Evolutionary conservation across 2,329 filamentous ascomycete genomes (phyloP).

Genomic region (Tolypocladium paradoxum): DNA sequence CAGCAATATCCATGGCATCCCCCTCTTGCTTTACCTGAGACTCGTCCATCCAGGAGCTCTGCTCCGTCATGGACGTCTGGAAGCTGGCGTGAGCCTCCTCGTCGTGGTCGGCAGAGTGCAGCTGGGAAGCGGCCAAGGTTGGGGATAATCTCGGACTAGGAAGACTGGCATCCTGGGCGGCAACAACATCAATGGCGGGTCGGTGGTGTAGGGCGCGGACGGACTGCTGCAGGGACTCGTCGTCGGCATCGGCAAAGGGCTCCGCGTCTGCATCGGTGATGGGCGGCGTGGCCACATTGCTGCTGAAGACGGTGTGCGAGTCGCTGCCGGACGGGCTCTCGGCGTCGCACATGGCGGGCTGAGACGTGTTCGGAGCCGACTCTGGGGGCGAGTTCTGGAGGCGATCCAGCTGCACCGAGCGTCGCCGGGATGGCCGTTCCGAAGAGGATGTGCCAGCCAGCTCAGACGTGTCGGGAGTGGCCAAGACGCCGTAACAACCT

Average conservation of each 20-base stretch:
- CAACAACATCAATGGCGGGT: slow-evolving; percentile 54
- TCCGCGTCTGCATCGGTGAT: slow-evolving; percentile 63
- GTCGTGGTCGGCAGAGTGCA: slow-evolving; percentile 34
- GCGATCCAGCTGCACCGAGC: slow-evolving; percentile 30
- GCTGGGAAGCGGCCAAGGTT: slow-evolving; percentile 63
- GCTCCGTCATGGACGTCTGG: slow-evolving; percentile 18
- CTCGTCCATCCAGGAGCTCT: slow-evolving; percentile 25
- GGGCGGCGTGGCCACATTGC: slow-evolving; percentile 61
- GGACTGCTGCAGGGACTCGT: slow-evolving; percentile 32
- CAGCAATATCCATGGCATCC: slow-evolving; percentile 8
- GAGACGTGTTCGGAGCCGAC: slow-evolving; percentile 26
- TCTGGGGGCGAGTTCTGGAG: slow-evolving; percentile 32
- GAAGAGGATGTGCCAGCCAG: slow-evolving; percentile 12
- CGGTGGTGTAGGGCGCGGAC: slow-evolving; percentile 36
- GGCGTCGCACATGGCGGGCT: slow-evolving; percentile 28
- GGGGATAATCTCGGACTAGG: slow-evolving; percentile 93
- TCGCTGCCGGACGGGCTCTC: slow-evolving; percentile 44
- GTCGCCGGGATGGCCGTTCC: slow-evolving; percentile 27
- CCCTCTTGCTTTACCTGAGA: slow-evolving; percentile 26
- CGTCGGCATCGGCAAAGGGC: slow-evolving; percentile 41
- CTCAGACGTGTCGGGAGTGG: slow-evolving; percentile 50
- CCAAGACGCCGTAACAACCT: slow-evolving; percentile 26
- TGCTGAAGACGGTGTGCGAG: slow-evolving; percentile 49
- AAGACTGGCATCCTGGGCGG: slow-evolving; percentile 78
- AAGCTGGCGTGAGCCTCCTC: slow-evolving; percentile 25